Conservation (phyloP, 495 filamentous ascomycete genomes). For the Penicillium malachiteum region DNA sequence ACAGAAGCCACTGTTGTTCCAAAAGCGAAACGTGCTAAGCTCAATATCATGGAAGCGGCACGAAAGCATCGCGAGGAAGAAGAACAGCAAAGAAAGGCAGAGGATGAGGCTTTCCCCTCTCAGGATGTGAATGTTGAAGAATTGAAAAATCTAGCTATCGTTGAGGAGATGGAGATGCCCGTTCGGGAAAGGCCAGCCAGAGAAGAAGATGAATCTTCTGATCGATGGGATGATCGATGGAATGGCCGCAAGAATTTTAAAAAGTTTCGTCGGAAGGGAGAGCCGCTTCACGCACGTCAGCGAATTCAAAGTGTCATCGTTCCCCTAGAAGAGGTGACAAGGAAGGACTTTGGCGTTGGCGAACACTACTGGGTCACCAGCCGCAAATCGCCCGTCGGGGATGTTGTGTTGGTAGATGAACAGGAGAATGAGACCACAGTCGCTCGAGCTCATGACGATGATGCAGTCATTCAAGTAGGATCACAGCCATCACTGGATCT, state of each 20-base stretch:
- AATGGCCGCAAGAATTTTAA: constrained; percentile 98
- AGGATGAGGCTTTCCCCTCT: constrained; percentile 52
- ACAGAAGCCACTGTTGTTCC: constrained; percentile 22
- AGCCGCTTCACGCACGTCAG: constrained; percentile 38
- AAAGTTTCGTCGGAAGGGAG: constrained; percentile 68
- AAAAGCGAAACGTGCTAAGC: constrained; percentile 51
- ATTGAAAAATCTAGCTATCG: constrained; percentile 72
- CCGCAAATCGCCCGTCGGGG: constrained; percentile 16
- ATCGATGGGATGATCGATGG: constrained; percentile 87
- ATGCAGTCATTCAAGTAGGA: not conserved
- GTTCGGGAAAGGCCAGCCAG: constrained; percentile 12
- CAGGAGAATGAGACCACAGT: constrained; percentile 5
- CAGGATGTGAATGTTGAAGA: constrained; percentile 63
- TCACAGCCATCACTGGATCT: constrained; percentile 14
- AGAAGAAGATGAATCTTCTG: constrained; percentile 44
- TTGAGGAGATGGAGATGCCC: constrained; percentile 75
- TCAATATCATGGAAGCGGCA: constrained; percentile 69
- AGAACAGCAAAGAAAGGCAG: constrained; percentile 20
- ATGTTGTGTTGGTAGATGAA: constrained; percentile 1
- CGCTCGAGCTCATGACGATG: not conserved
- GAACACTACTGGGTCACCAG: constrained; percentile 72
- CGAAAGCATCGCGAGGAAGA: constrained; percentile 66
- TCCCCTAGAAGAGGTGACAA: constrained; percentile 72
- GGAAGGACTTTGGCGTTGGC: constrained; percentile 79
- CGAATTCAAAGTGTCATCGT: constrained; percentile 67